Evolutionary conservation across 2,329 filamentous ascomycete genomes (phyloP), one percentile per base, ranked within the genome.

Genomic region (Penicillium sp.): DNA sequence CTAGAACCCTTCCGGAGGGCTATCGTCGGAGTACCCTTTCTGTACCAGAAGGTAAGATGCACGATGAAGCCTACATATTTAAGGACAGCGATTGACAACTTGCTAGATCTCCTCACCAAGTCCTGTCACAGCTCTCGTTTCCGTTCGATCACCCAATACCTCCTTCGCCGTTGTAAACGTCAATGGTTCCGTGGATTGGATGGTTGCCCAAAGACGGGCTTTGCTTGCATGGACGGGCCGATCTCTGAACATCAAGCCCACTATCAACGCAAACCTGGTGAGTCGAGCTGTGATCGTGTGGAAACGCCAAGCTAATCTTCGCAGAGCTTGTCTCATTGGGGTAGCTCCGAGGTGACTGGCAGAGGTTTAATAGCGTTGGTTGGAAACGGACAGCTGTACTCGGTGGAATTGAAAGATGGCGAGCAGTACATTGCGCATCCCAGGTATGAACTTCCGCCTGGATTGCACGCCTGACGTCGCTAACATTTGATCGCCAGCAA

Each of bases 201-300:
- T 96, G 80, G 79, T 99, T 9, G 84, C 90, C 7, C 92, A 97
- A 71, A 84, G 90, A 59, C 88, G 90, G 61, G 91, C 91, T 1
- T 80, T 99, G 50, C 80, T 97, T n/a, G 94, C 94, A 52, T 99
- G 94, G 94, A 96, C 93, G 0, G 94, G 94, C 29, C 90, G 96
- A 71, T 91, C 90, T 1, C 80, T 99, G 52, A 80, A 81, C 16
- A 82, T 94, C 42, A 86, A 85, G 35, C 90, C 92, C 3, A 87
- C 85, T 45, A 80, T 95, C 61, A 92, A 91, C 65, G 82, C 82
- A 41, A 82, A 83, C 60, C 82, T 97, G 68, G 86, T 83, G 67
- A 55, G 75, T 69, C 27, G 18, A 32, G 13, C 12, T 35, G 10
- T n/a, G 29, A 12, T 44, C 1, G 12, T 5, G 18, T 27, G 5